These are phyloP conservation scores for Cardamine chenopodiifolia DNA, from an alignment of 345 rosid species.

Conservation along the genomic window DNA sequence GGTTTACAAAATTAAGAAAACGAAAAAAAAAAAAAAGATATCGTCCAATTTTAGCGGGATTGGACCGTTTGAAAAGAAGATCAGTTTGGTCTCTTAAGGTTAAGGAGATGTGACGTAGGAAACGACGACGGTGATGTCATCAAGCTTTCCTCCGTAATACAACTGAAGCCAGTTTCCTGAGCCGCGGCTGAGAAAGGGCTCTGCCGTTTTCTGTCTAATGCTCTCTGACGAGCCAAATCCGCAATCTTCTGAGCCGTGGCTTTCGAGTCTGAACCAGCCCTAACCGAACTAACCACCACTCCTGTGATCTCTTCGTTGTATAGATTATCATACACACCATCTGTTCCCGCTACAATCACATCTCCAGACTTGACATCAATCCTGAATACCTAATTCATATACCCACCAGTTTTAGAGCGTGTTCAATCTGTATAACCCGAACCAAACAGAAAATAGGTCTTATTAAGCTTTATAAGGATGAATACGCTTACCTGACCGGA, in stretches of 20 bases:
- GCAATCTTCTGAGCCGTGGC: conserved; percentile 82
- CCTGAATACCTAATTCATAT: conserved; percentile 61
- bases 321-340: conserved; percentile 92
- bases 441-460: not conserved
- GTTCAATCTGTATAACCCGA: not conserved
- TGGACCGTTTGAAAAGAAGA: conserved; percentile 1
- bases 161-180: conserved; percentile 91
- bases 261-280: conserved; percentile 76
- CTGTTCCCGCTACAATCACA: conserved; percentile 87
- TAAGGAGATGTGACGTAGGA: conserved; percentile 56
- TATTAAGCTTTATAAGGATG: not conserved
- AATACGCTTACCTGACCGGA: conserved; percentile 69
- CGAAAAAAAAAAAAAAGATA: not conserved
- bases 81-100: conserved; percentile 17
- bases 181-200: conserved; percentile 91
- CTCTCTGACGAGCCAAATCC: conserved; percentile 80
- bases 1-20: conserved; percentile 7
- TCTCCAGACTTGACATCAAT: conserved; percentile 78
- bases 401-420: not conserved
- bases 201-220: conserved; percentile 69
- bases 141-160: conserved; percentile 94
- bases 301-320: conserved; percentile 81
- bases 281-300: conserved; percentile 69
- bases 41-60: conserved; percentile 17
- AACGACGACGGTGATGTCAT: conserved; percentile 90